These are phyloP conservation scores for Pseudogymnoascus verrucosus DNA, from an alignment of 2,329 filamentous ascomycete genomes.

Conservation along the genomic window DNA sequence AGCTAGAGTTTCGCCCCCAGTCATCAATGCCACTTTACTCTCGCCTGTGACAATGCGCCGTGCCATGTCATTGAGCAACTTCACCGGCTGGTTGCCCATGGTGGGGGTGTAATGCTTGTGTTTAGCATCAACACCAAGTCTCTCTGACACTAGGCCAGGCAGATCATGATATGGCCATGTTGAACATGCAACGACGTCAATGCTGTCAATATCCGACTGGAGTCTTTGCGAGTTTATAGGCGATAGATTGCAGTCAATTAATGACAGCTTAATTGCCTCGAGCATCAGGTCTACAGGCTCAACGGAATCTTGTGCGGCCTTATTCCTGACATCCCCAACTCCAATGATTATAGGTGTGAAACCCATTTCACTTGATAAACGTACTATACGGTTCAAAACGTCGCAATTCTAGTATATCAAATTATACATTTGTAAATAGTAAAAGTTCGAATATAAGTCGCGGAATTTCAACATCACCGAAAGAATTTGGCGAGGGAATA, in stretches of 20 bases:
- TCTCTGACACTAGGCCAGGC: conserved; percentile 43
- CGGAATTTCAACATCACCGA: background rate
- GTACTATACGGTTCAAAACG: background rate
- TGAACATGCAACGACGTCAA: conserved; percentile 54
- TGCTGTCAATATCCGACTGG: conserved; percentile 44
- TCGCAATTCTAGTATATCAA: background rate
- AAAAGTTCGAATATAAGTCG: background rate
- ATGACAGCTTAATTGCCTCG: conserved; percentile 43
- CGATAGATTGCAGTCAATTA: conserved; percentile 40
- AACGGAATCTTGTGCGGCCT: conserved; percentile 41
- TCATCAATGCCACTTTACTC: conserved; percentile 48
- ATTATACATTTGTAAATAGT: background rate
- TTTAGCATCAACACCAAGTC: conserved; percentile 38
- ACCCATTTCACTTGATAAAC: background rate
- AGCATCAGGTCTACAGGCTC: conserved; percentile 54
- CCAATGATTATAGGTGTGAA: conserved; percentile 50
- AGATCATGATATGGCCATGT: conserved; percentile 58
- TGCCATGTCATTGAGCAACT: conserved; percentile 54
- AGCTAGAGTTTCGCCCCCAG: conserved; percentile 58
- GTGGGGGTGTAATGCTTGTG: conserved; percentile 47
- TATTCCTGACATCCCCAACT: conserved; percentile 54
- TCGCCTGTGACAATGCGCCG: conserved; percentile 45
- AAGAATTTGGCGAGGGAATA: background rate
- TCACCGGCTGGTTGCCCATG: conserved; percentile 55
- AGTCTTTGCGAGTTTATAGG: conserved; percentile 28